These are phyloP conservation scores for Mycena amicta DNA, from an alignment of 768 basidiomycete species.

Conservation along the genomic window DNA sequence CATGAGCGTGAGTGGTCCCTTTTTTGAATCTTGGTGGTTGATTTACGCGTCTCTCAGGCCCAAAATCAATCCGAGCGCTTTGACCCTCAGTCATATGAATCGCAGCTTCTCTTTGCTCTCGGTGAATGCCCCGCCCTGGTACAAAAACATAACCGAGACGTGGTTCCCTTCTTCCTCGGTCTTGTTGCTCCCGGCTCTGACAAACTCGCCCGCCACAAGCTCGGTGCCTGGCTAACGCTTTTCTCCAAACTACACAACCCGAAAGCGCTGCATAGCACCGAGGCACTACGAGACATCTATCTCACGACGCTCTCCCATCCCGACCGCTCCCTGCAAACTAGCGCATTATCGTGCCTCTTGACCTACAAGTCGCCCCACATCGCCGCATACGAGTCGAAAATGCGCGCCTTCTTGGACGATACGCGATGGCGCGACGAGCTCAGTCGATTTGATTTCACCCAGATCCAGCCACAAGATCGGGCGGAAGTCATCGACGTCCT, in stretches of 20 bases:
- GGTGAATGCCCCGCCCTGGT: slow-evolving; percentile 70
- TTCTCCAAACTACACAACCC: slow-evolving; percentile 92
- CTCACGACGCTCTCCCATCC: slow-evolving; percentile 80
- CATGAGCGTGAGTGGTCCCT: slow-evolving; percentile 39
- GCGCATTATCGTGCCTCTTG: slow-evolving; percentile 76
- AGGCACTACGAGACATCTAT: slow-evolving; percentile 68
- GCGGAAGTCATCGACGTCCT: slow-evolving; percentile 67
- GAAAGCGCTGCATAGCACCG: slow-evolving; percentile 77
- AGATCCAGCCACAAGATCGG: slow-evolving; percentile 57
- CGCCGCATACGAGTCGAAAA: slow-evolving; percentile 57
- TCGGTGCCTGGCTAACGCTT: slow-evolving; percentile 77
- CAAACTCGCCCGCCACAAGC: slow-evolving; percentile 61
- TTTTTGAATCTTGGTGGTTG: slow-evolving; percentile 19
- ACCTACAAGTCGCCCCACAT: slow-evolving; percentile 76
- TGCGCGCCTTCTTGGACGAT: slow-evolving; percentile 78
- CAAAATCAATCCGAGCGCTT: slow-evolving; percentile 54
- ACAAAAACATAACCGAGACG: slow-evolving; percentile 85
- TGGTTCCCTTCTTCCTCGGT: slow-evolving; percentile 81
- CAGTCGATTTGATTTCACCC: slow-evolving; percentile 64
- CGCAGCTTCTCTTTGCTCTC: slow-evolving; percentile 73
- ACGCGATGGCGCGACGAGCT: slow-evolving; percentile 90
- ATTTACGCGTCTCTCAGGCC: slow-evolving; percentile 11
- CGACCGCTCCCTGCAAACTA: slow-evolving; percentile 73
- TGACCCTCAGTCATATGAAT: slow-evolving; percentile 76
- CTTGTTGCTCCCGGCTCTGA: slow-evolving; percentile 34